Evolutionary conservation across 208 protist genomes (phyloP), one percentile per base, ranked within the genome.

Genomic region (Balamuthia mandrillaris): DNA sequence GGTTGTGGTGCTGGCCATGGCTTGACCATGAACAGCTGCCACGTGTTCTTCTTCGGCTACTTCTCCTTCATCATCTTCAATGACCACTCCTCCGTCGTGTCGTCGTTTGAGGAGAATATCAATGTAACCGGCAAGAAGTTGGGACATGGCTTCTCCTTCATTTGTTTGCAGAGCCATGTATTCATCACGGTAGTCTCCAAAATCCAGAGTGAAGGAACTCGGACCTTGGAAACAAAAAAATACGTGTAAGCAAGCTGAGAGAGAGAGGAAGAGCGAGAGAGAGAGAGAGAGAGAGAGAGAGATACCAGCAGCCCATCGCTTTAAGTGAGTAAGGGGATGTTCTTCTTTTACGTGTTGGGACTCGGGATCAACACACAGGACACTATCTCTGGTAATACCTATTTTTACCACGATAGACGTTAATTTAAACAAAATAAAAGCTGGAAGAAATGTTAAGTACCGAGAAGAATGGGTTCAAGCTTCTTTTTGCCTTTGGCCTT

Each of bases 201-300:
- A 95, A 84, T 95, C 93, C 9, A 95, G 52, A n/a, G 92, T 94
- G 47, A 95, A 93, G 47, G 81, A 58, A 16, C 87, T 85, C 7
- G 81, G 81, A n/a, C n/a, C n/a, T n/a, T n/a, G n/a, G n/a, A n/a
- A n/a, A n/a, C n/a, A n/a, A n/a, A n/a, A n/a, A n/a, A n/a, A n/a
- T n/a, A n/a, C n/a, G n/a, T n/a, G n/a, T n/a, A n/a, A n/a, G n/a
- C n/a, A n/a, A n/a, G n/a, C n/a, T n/a, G n/a, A n/a, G n/a, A n/a
- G n/a, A n/a, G n/a, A n/a, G n/a, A n/a, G n/a, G n/a, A n/a, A n/a
- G n/a, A n/a, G n/a, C n/a, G n/a, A n/a, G n/a, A n/a, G n/a, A n/a
- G n/a, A n/a, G n/a, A n/a, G n/a, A n/a, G n/a, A n/a, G n/a, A n/a
- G n/a, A n/a, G n/a, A n/a, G n/a, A n/a, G n/a, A n/a, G n/a, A n/a